Evolutionary conservation across 768 basidiomycete genomes (phyloP).

Genomic region (Macrocybe gigantea): DNA sequence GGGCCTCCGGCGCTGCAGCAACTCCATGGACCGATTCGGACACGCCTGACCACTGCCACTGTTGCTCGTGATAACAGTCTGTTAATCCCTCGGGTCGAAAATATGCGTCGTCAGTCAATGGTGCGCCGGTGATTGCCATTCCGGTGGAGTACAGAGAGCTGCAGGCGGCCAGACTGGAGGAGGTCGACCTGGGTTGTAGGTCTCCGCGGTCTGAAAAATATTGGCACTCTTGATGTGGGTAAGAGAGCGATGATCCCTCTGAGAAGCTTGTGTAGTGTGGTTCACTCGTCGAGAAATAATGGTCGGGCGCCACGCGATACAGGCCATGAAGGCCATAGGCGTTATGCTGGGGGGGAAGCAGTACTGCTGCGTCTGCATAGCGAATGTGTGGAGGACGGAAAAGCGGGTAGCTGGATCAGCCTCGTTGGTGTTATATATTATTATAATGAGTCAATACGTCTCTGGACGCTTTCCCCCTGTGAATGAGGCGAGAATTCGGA

Average conservation of each 20-base stretch:
- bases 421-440: constrained; percentile 41
- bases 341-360: constrained; percentile 20
- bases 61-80: constrained; percentile 24
- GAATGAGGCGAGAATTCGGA: constrained; percentile 37
- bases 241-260: constrained; percentile 41
- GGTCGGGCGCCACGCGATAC: constrained; percentile 17
- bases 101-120: constrained; percentile 17
- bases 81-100: constrained; percentile 36
- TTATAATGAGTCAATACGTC: constrained; percentile 31
- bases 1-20: constrained; percentile 19
- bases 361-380: constrained; percentile 34
- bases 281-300: constrained; percentile 25
- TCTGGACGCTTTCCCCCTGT: constrained; percentile 29
- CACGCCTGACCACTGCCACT: constrained; percentile 18
- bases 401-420: constrained; percentile 27
- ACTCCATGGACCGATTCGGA: constrained; percentile 23
- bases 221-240: constrained; percentile 39
- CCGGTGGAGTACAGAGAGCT: constrained; percentile 37
- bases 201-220: constrained; percentile 37
- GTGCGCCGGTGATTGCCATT: constrained; percentile 34
- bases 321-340: constrained; percentile 18
- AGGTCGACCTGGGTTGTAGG: constrained; percentile 18
- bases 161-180: constrained; percentile 24
- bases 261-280: constrained; percentile 39
- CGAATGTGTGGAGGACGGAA: constrained; percentile 16